A percentile compares a stretch with the other conserved stretches of the same genome.
These are phyloP conservation scores for Suillus hirtellus DNA, from an alignment of 768 basidiomycete species.

Conservation along the genomic window DNA sequence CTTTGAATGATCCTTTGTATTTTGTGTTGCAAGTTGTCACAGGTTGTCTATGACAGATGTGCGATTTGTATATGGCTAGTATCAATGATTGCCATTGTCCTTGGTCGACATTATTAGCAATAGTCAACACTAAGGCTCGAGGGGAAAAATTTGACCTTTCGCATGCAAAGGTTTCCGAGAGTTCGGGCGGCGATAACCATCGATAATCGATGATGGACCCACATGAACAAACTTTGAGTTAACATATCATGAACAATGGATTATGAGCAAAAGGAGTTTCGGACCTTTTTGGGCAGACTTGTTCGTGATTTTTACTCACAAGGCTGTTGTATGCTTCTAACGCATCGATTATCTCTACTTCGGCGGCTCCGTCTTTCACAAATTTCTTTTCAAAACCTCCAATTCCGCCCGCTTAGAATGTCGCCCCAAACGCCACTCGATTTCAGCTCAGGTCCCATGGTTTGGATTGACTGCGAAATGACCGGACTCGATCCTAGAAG, in stretches of 20 bases:
- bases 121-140: neutral
- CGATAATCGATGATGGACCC: too few relatives aligned
- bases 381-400: neutral
- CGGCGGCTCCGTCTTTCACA: constrained; percentile 2
- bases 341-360: neutral
- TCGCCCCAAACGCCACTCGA: constrained; percentile 35
- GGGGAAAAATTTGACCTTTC: neutral
- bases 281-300: neutral
- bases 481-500: constrained; percentile 69
- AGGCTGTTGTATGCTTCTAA: neutral
- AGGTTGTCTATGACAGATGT: neutral
- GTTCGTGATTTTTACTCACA: neutral
- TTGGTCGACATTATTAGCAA: neutral
- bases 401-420: constrained; percentile 6
- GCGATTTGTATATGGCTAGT: neutral
- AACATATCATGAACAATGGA: too few relatives aligned
- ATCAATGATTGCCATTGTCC: too few relatives aligned
- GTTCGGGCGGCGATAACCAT: neutral
- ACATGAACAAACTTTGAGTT: too few relatives aligned
- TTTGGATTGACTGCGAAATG: constrained; percentile 91
- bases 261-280: neutral
- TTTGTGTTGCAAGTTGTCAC: neutral
- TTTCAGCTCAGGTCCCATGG: constrained; percentile 63
- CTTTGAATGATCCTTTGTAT: neutral
- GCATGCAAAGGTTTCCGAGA: neutral